Evolutionary conservation across 148 eudicot species (phyloP).

Genomic region (Rhododendron griersonianum): DNA sequence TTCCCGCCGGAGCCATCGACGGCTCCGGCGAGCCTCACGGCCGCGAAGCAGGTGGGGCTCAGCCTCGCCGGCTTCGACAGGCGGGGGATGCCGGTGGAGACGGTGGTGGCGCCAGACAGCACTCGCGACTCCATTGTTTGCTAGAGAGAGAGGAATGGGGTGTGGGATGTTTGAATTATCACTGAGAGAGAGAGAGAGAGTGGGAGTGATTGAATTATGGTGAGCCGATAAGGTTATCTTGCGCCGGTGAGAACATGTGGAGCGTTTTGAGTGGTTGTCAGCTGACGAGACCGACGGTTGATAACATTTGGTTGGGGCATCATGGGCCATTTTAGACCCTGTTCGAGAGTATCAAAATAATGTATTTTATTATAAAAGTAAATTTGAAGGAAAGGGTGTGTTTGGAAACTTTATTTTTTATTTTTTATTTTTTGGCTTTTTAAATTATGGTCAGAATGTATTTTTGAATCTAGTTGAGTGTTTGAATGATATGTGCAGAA

Average conservation of each 20-base stretch:
- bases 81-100: slow-evolving; percentile 52
- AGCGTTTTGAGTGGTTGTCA: slow-evolving; percentile 25
- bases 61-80: slow-evolving; percentile 27
- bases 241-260: slow-evolving; percentile 7
- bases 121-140: slow-evolving; percentile 76
- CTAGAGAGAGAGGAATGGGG: not conserved
- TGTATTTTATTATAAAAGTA: too few relatives aligned
- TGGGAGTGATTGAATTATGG: slow-evolving; percentile 9
- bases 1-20: slow-evolving; percentile 58
- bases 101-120: slow-evolving; percentile 52
- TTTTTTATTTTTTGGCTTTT: too few relatives aligned
- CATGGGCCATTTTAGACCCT: too few relatives aligned
- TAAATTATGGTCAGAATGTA: too few relatives aligned
- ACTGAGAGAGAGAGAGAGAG: slow-evolving; percentile 14
- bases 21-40: slow-evolving; percentile 17
- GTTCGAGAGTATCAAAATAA: too few relatives aligned
- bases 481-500: too few relatives aligned
- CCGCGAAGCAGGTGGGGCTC: slow-evolving; percentile 10
- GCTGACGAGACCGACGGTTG: slow-evolving; percentile 17
- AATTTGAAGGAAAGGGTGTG: too few relatives aligned
- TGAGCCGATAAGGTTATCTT: slow-evolving; percentile 29
- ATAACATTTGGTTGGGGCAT: not conserved
- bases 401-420: too few relatives aligned
- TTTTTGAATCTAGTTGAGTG: too few relatives aligned
- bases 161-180: not conserved